These are phyloP conservation scores for Stentor roeselii DNA, from an alignment of 73 alveolate species.

Conservation along the genomic window DNA sequence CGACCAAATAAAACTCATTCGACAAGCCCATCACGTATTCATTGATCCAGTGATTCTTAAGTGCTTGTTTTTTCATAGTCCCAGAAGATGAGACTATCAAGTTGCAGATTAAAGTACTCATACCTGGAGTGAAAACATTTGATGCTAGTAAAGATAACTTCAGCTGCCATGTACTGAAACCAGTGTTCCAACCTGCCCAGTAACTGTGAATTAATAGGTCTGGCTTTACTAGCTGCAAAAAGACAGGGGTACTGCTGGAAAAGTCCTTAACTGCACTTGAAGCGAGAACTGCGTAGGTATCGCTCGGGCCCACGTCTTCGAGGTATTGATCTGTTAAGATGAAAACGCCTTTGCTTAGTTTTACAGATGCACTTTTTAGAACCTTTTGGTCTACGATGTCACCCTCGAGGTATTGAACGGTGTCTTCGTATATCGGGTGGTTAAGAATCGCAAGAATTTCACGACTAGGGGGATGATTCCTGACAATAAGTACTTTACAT, in stretches of 20 bases:
- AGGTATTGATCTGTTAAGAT: slow-evolving; percentile 51
- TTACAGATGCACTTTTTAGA: slow-evolving; percentile 44
- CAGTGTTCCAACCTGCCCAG: slow-evolving; percentile 69
- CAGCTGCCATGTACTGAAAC: slow-evolving; percentile 52
- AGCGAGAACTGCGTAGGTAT: slow-evolving; percentile 54
- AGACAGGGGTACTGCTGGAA: slow-evolving; percentile 39
- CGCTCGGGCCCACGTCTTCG: slow-evolving; percentile 35
- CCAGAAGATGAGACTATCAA: slow-evolving; percentile 42
- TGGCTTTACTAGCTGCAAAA: slow-evolving; percentile 49
- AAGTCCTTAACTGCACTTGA: slow-evolving; percentile 45
- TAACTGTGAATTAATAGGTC: slow-evolving; percentile 52
- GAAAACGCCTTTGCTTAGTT: slow-evolving; percentile 53
- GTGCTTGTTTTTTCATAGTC: slow-evolving; percentile 32
- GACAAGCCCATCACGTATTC: slow-evolving; percentile 62
- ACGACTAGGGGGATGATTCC: slow-evolving; percentile 42
- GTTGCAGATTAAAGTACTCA: slow-evolving; percentile 51
- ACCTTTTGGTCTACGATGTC: slow-evolving; percentile 40
- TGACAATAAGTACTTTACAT: slow-evolving; percentile 46
- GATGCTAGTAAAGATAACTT: slow-evolving; percentile 61
- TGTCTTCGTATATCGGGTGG: slow-evolving; percentile 45
- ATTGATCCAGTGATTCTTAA: slow-evolving; percentile 46
- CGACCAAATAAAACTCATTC: slow-evolving; percentile 45
- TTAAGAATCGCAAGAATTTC: slow-evolving; percentile 37
- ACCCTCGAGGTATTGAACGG: slow-evolving; percentile 47
- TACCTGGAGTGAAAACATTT: slow-evolving; percentile 64